phyloP scores from a whole-genome alignment of 768 basidiomycete genomes.

The Tylopilus intermedius region DNA sequence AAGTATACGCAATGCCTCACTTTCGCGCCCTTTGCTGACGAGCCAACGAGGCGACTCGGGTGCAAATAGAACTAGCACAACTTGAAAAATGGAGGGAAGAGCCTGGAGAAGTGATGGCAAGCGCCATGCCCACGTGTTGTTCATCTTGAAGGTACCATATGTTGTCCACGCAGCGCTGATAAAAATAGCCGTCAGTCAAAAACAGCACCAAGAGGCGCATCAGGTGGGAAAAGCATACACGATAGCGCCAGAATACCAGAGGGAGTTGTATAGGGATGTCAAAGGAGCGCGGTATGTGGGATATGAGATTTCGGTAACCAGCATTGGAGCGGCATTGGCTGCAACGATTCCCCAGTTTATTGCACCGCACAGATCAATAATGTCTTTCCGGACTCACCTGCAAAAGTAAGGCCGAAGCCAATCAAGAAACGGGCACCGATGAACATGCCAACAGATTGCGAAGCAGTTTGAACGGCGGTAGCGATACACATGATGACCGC shows the following conservation, averaged over 20 bases:
- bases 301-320: constrained; percentile 84
- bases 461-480: constrained; percentile 63
- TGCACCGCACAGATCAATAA: background rate
- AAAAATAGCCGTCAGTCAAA: background rate
- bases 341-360: constrained; percentile 8
- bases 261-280: constrained; percentile 75
- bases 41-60: constrained; percentile 88
- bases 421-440: constrained; percentile 76
- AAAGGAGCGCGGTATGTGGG: constrained; percentile 76
- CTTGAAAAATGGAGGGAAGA: constrained; percentile 62
- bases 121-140: constrained; percentile 75
- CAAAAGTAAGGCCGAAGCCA: constrained; percentile 73
- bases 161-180: constrained; percentile 76
- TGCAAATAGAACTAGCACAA: constrained; percentile 59
- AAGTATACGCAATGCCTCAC: constrained; percentile 61
- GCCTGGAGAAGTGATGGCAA: constrained; percentile 72
- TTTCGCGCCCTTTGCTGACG: constrained; percentile 67
- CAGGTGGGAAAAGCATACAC: constrained; percentile 40
- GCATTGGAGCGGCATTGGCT: constrained; percentile 73
- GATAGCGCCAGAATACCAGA: constrained; percentile 84
- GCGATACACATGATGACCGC: constrained; percentile 67
- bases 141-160: constrained; percentile 72
- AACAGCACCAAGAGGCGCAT: background rate
- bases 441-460: constrained; percentile 73
- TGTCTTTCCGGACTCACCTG: constrained; percentile 34